Base-by-base conservation (phyloP, 768 basidiomycete species). In the Boletus sp. region DNA sequence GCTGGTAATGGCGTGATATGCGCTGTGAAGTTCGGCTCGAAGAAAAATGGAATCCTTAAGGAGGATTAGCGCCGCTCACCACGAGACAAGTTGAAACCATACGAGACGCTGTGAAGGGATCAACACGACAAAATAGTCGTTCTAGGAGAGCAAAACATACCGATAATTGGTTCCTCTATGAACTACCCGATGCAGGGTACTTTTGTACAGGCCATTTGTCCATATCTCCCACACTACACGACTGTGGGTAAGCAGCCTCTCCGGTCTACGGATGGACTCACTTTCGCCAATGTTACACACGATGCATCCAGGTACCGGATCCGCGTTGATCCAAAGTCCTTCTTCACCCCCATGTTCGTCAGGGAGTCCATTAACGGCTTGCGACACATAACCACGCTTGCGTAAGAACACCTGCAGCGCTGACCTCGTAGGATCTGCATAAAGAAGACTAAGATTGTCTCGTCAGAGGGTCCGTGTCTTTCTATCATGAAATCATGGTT, bases 221-320 rank as follows among this genome's bases (percentile, higher is more conserved):
- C 93, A 96, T 43, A 86, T 79, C 77, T 94, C 89, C 89, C 92
- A 93, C 92, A 93, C 88, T 90, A 57, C 39, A 41, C 11, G 15
- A 41, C n/a, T 13, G 7, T 37, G 19, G 7, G 52, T 60, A 17
- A 64, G 44, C 33, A 11, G 21, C 32, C 44, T 27, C 19, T 39
- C 27, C 38, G 35, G 13, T 17, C 30, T 34, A 34, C 21, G 27
- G 39, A 49, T 37, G 10, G 30, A 72, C 86, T 67, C 55, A 90
- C 93, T 96, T 76, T 92, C 88, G 23, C 93, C 93, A 38, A 97
- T 85, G 63, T 97, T 97, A 69, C 91, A 93, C 19, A 97, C 90
- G 8, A 96, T 75, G 58, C 89, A 90, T 9, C 85, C 87, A 14
- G 83, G 84, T 21, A 90, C 79, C 0, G 94, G 94, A 68, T 93